Base-by-base conservation (phyloP, 163 green algal species). In the Volvox carteri region DNA sequence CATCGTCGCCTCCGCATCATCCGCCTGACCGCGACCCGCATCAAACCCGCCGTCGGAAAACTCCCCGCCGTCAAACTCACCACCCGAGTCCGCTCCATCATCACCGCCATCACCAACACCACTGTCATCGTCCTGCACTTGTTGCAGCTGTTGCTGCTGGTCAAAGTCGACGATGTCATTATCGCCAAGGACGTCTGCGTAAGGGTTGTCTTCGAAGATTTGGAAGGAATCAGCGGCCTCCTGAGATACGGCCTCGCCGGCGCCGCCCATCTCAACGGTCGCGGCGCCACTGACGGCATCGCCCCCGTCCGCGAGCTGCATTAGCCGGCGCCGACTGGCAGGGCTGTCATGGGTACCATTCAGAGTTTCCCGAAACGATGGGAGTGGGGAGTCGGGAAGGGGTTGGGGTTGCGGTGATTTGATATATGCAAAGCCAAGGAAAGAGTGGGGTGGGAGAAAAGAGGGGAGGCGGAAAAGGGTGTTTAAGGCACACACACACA, bases 221-320 rank as follows among this genome's bases (percentile, higher is more conserved):
- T 94, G 90, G 75, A 96, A 97, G 11, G 93, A 93, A 12, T 56
- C 72, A 2, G 85, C 76, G 6, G 86, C 90, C 60, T 94, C 23
- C 85, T 56, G 4, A 11, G 70, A 84, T 1, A 91, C 21, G 0
- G 25, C 41, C 3, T 76, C 62, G 2, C 84, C 76, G 25, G 83
- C 72, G 21, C 73, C 67, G 0, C 23, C 70, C 25, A 1, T 37
- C 86, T 91, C 90, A 7, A 88, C 86, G 2, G 78, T 83, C 12
- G 67, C 65, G 7, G 78, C 35, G 52, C 50, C 54, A 50, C 50
- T 70, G 14, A 21, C 65, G 48, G 42, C 11, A 28, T 25, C 46
- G 46, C 35, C 33, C n/a, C 9, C 78, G 9, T n/a, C 76, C 2
- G 41, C 28, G 14, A 16, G 30, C 1, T 77, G 85, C 23, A 37